Conservation (phyloP, 2,329 filamentous ascomycete genomes). For the Fusarium clavum region DNA sequence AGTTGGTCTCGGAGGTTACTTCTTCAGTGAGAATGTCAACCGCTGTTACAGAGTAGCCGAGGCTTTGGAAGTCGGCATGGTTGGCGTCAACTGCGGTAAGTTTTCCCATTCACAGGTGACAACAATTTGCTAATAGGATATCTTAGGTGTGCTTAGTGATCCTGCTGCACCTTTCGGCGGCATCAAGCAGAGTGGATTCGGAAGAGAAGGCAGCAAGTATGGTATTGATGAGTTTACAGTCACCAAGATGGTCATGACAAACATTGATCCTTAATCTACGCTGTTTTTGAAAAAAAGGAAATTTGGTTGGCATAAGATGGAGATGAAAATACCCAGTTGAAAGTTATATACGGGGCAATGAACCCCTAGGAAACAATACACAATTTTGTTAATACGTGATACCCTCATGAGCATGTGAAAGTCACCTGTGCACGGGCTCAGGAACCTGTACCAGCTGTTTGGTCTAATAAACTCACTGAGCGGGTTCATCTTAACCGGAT, state of each 20-base stretch:
- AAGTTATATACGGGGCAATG: not conserved
- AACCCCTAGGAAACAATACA: not conserved
- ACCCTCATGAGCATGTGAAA: not conserved
- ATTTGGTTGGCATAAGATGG: conserved; percentile 15
- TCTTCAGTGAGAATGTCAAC: conserved; percentile 65
- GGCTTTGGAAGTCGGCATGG: conserved; percentile 60
- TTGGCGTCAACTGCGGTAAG: conserved; percentile 50
- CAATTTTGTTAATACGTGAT: not conserved
- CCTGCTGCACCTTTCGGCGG: conserved; percentile 74
- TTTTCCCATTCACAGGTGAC: not conserved
- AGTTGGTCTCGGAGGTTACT: conserved; percentile 78
- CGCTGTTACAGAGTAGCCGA: conserved; percentile 58
- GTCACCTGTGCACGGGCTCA: not conserved
- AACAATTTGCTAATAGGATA: conserved; percentile 26
- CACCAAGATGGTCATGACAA: conserved; percentile 67
- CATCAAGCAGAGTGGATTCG: conserved; percentile 82
- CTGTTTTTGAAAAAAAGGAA: conserved; percentile 2
- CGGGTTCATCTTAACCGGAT: conserved; percentile 3
- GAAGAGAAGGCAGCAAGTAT: conserved; percentile 78
- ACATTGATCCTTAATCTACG: conserved; percentile 38
- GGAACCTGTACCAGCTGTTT: not conserved
- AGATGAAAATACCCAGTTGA: conserved; percentile 39
- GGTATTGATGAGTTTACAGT: conserved; percentile 78
- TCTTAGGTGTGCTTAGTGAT: conserved; percentile 60
- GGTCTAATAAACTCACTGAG: not conserved